Evolutionary conservation across 23 red algal genomes (phyloP).

Genomic region (Gracilaria vermiculophylla): DNA sequence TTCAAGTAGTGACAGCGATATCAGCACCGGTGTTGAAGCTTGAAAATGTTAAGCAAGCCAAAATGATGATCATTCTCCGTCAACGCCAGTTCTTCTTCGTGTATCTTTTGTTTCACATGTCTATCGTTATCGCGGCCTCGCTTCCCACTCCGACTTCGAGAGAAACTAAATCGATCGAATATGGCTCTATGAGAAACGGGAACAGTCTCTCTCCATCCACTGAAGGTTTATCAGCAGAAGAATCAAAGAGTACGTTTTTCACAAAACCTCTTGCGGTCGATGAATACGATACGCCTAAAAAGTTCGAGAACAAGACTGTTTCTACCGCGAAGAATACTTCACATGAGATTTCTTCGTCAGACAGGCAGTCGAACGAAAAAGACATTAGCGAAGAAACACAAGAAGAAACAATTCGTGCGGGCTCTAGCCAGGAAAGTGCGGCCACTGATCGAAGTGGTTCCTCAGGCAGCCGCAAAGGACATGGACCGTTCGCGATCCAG

Average conservation of each 20-base stretch:
- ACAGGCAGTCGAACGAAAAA: background rate
- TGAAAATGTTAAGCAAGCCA: background rate
- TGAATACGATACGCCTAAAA: background rate
- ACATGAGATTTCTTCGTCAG: background rate
- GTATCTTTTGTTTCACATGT: background rate
- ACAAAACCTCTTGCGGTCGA: background rate
- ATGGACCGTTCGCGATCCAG: constrained; percentile 1
- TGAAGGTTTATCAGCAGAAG: background rate
- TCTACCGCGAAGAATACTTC: background rate
- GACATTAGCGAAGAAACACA: background rate
- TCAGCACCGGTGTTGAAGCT: background rate
- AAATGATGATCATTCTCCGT: background rate
- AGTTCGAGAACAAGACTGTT: background rate
- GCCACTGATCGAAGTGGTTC: background rate
- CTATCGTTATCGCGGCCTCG: background rate
- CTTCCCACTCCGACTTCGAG: background rate
- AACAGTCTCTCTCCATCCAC: background rate
- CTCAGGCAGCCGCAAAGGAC: too few species aligned
- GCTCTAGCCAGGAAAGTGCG: background rate
- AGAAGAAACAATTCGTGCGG: background rate
- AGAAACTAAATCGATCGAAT: background rate
- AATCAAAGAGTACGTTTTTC: background rate
- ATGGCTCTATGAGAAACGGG: background rate
- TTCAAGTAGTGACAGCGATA: background rate
- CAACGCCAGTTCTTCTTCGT: background rate